Evolutionary conservation across 306 rosid species (phyloP), one percentile per base, ranked within the genome.

Genomic region (Glycine soja): DNA sequence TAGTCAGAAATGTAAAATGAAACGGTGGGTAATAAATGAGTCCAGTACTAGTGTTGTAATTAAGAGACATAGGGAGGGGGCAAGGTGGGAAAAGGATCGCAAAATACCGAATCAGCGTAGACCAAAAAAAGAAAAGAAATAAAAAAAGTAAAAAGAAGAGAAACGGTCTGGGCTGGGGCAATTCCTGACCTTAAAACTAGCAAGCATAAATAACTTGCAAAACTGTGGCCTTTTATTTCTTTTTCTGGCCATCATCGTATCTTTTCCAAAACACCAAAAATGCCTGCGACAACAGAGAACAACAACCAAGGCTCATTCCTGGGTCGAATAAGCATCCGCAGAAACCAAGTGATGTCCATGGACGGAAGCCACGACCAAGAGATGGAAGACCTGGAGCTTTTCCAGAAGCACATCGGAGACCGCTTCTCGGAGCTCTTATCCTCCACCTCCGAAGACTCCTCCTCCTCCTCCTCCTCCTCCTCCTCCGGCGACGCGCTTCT

Each of bases 331-430:
- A 93, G 99, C 80, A 92, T 93, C 67, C 91, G 99, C 2, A 71
- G 98, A 53, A 96, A 96, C 84, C 99, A 96, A 57, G 96, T 93
- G 5, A 87, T 88, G 54, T 86, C 99, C 53, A 93, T 96, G 97
- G 99, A 93, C 2, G 93, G 91, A 0, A 85, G 7, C 84, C 90
- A 93, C 15, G 98, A 96, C 19, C 95, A 81, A 19, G 99, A 93
- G 42, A 78, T 86, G 50, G 97, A 96, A 70, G 97, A 96, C 89
- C 88, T 96, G 43, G 99, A 93, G 46, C 90, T 87, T 53, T 95
- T 95, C 62, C 99, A 95, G 50, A 93, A 83, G 48, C 92, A 91
- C 38, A 91, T 95, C 0, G 79, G 87, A 0, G 97, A 95, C 16
- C 86, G 98, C 3, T 93, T 95, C 82, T 8, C 88, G 5, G 92